Evolutionary conservation across 495 filamentous ascomycete species (phyloP).

Genomic region (Aspergillus biplanus): DNA sequence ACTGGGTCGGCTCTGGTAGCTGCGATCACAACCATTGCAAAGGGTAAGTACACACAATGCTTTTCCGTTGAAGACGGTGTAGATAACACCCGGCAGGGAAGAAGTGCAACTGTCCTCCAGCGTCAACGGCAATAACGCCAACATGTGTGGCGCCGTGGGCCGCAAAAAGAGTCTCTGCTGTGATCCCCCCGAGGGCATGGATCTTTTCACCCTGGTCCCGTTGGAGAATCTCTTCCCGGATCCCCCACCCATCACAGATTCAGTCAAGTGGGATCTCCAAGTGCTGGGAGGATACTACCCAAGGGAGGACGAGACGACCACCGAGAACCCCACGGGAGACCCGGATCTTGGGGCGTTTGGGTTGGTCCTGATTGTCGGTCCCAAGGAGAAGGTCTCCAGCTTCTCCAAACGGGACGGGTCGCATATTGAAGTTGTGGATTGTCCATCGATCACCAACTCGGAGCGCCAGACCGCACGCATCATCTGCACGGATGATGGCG

Average conservation of each 20-base stretch:
- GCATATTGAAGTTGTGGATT: slow-evolving; percentile 5
- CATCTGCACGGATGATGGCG: not conserved
- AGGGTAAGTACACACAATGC: too few relatives aligned
- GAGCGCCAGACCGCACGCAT: not conserved
- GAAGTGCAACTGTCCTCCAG: too few relatives aligned
- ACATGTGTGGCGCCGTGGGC: too few relatives aligned
- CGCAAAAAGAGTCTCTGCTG: too few relatives aligned
- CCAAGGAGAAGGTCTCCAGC: slow-evolving; percentile 4
- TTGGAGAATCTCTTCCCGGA: slow-evolving; percentile 9
- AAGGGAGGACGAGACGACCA: not conserved
- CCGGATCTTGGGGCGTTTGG: not conserved
- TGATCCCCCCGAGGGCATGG: not conserved
- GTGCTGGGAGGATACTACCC: not conserved
- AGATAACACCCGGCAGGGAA: too few relatives aligned
- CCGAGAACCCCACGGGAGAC: not conserved
- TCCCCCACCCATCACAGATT: too few relatives aligned
- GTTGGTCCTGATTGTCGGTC: slow-evolving; percentile 4
- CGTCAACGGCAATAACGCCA: too few relatives aligned
- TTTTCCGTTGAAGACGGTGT: too few relatives aligned
- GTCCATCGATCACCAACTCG: not conserved
- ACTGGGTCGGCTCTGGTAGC: too few relatives aligned
- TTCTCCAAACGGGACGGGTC: slow-evolving; percentile 10
- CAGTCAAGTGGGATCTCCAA: too few relatives aligned
- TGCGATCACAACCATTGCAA: too few relatives aligned
- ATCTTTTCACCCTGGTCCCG: slow-evolving; percentile 3